These are phyloP conservation scores for Ambispora gerdemannii DNA, from an alignment of 192 early-diverging fungal genomes.

Conservation along the genomic window DNA sequence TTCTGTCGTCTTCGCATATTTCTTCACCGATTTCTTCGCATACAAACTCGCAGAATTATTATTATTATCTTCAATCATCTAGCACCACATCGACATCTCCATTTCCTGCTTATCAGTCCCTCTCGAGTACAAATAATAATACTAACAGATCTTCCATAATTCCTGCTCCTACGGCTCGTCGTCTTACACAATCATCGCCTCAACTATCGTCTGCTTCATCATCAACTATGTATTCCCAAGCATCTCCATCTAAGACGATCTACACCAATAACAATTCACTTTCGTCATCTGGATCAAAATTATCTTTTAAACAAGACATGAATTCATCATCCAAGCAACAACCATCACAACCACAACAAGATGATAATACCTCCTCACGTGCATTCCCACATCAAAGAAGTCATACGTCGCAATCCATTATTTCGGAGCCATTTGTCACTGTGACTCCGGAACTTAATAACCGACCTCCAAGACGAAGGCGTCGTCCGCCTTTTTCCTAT, in stretches of 20 bases:
- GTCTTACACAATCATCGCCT: not conserved
- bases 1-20: no score
- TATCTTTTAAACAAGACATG: no score
- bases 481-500: constrained; percentile 70
- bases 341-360: not conserved
- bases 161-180: not conserved
- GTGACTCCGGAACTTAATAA: constrained; percentile 27
- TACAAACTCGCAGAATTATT: no score
- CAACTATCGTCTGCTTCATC: not conserved
- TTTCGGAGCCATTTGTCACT: constrained; percentile 28
- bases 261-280: not conserved
- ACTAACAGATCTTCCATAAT: not conserved
- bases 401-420: constrained; percentile 16
- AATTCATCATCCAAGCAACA: not conserved
- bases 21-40: no score
- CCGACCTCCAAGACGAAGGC: constrained; percentile 10
- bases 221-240: not conserved
- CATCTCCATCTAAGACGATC: not conserved
- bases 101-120: not conserved
- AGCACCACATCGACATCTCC: no score
- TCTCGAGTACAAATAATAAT: no score
- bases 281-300: not conserved
- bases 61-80: no score
- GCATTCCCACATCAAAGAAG: constrained; percentile 15
- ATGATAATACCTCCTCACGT: not conserved